phyloP scores from a whole-genome alignment of 2,329 filamentous ascomycete genomes.

The Nannizziopsis arthrosporioides region DNA sequence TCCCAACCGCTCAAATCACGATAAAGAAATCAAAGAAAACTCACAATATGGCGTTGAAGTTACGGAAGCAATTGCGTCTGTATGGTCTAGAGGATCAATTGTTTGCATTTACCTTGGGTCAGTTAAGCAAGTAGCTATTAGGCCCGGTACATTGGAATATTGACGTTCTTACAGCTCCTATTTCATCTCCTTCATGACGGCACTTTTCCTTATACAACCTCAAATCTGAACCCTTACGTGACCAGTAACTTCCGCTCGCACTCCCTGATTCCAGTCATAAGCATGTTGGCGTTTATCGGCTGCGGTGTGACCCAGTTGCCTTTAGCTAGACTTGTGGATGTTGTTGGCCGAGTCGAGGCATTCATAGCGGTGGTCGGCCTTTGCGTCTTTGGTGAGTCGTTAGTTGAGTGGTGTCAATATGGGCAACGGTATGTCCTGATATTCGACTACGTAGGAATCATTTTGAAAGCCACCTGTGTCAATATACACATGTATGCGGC shows the following conservation, averaged over 20 bases:
- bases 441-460: constrained; percentile 33
- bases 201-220: constrained; percentile 23
- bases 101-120: constrained; percentile 24
- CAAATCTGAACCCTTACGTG: constrained; percentile 29
- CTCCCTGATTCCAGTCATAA: constrained; percentile 41
- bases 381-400: too few species aligned
- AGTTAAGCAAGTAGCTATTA: not conserved
- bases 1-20: too few species aligned
- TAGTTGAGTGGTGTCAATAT: too few species aligned
- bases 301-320: constrained; percentile 45
- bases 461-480: constrained; percentile 49
- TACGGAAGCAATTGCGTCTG: constrained; percentile 29
- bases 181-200: constrained; percentile 26
- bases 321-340: constrained; percentile 48
- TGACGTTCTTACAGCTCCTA: constrained; percentile 19
- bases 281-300: constrained; percentile 44
- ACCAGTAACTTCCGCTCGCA: constrained; percentile 41
- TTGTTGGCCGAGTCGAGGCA: constrained; percentile 48
- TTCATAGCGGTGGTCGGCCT: constrained; percentile 35
- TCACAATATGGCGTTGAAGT: constrained; percentile 25
- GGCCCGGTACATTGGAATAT: too few species aligned
- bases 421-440: too few species aligned
- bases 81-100: constrained; percentile 28
- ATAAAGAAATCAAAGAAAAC: not conserved
- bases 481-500: constrained; percentile 49